phyloP scores from a whole-genome alignment of 1,139 yeast genomes.

The Sporopachydermia cereana region DNA sequence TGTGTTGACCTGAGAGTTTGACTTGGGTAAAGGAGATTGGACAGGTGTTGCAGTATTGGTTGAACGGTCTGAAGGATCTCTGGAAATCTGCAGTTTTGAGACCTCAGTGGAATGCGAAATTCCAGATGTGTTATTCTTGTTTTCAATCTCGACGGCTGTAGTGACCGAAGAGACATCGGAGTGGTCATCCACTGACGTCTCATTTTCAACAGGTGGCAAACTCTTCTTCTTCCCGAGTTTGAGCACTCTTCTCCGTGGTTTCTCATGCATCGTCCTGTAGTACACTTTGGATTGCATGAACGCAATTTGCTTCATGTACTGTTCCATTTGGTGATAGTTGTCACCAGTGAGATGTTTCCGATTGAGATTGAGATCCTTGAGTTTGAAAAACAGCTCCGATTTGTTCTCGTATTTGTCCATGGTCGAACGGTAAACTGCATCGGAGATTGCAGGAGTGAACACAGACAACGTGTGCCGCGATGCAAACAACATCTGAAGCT shows the following conservation, averaged over 20 bases:
- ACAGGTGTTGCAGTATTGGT: too few species aligned
- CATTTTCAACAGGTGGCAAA: too few species aligned
- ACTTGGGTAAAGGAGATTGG: too few species aligned
- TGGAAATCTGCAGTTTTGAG: too few species aligned
- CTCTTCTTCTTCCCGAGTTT: too few species aligned
- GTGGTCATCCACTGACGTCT: too few species aligned
- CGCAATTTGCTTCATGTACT: conserved; percentile 2
- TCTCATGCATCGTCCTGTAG: neutral
- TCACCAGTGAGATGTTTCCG: conserved; percentile 3
- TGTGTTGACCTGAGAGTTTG: too few species aligned
- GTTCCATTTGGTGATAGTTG: conserved; percentile 6
- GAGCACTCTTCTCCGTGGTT: neutral
- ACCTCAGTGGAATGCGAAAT: too few species aligned
- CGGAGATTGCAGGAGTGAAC: conserved; percentile 45
- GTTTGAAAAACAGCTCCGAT: conserved; percentile 4
- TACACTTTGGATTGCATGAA: neutral
- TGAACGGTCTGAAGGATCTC: too few species aligned
- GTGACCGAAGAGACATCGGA: too few species aligned
- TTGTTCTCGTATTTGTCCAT: conserved; percentile 30
- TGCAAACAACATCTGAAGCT: conserved; percentile 57
- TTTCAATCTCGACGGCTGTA: too few species aligned
- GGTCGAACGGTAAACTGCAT: conserved; percentile 44
- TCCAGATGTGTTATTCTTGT: too few species aligned
- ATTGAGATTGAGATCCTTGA: neutral
- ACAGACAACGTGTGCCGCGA: conserved; percentile 72